Conservation (phyloP, 306 rosid species). For the Astragalus membranaceus region DNA sequence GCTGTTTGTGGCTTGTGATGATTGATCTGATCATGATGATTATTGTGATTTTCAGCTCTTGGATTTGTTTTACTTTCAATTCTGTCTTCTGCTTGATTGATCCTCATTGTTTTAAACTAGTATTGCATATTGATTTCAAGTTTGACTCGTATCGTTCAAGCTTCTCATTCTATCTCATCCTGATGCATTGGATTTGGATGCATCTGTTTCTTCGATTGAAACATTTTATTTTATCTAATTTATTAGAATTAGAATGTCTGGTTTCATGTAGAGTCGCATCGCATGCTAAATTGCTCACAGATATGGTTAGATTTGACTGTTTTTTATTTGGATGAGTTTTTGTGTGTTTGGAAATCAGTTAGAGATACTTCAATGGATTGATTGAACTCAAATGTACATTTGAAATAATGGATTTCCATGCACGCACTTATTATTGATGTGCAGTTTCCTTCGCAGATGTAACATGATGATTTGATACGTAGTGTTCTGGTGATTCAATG, state of each 20-base stretch:
- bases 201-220: neutral
- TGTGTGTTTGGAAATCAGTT: neutral
- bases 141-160: neutral
- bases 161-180: neutral
- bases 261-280: neutral
- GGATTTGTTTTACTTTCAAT: neutral
- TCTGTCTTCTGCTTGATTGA: neutral
- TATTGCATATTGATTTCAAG: neutral
- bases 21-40: neutral
- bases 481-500: conserved; percentile 9
- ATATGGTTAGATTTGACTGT: conserved; percentile 1
- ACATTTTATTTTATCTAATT: neutral
- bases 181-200: neutral
- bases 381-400: neutral
- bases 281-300: neutral
- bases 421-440: neutral
- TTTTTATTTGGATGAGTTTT: neutral
- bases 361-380: neutral
- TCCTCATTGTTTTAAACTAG: neutral
- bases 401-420: neutral
- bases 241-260: neutral
- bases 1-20: neutral
- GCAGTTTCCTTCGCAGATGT: conserved; percentile 1
- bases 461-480: neutral
- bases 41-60: neutral